Evolutionary conservation across 1,139 yeast species (phyloP).

Genomic region (Kluyveromyces sp.): DNA sequence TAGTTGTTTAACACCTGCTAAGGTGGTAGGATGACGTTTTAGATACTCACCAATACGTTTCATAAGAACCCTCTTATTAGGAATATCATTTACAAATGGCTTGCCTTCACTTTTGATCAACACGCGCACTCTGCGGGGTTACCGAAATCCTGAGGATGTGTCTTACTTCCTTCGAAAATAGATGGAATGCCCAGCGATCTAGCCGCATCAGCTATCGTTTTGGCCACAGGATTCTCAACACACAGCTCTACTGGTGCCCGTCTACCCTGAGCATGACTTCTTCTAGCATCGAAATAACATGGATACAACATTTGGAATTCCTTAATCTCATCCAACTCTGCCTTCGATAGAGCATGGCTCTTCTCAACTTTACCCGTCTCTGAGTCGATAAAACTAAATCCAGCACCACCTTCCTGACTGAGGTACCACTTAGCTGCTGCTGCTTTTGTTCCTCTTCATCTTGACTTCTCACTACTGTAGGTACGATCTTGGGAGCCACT

Average conservation of each 20-base stretch:
- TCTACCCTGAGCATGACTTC: slow-evolving; percentile 78
- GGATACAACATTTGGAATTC: slow-evolving; percentile 76
- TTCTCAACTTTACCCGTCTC: slow-evolving; percentile 20
- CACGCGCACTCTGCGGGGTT: slow-evolving; percentile 87
- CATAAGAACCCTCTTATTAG: slow-evolving; percentile 63
- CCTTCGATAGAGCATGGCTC: slow-evolving; percentile 25
- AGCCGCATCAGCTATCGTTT: slow-evolving; percentile 64
- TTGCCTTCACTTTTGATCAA: slow-evolving; percentile 47
- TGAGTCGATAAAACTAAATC: slow-evolving; percentile 22
- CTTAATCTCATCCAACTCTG: slow-evolving; percentile 46
- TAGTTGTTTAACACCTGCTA: slow-evolving; percentile 50
- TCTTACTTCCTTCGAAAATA: slow-evolving; percentile 67
- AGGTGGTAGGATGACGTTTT: slow-evolving; percentile 61
- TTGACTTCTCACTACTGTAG: slow-evolving; percentile 56
- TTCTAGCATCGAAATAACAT: slow-evolving; percentile 76
- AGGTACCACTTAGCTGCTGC: slow-evolving; percentile 5
- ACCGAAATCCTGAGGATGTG: slow-evolving; percentile 96
- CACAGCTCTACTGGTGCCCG: slow-evolving; percentile 61
- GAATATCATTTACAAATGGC: slow-evolving; percentile 26
- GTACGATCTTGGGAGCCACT: slow-evolving; percentile 59
- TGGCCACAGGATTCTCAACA: slow-evolving; percentile 82
- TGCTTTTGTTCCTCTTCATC: slow-evolving; percentile 34
- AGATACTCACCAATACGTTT: slow-evolving; percentile 56
- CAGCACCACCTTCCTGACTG: slow-evolving; percentile 4
- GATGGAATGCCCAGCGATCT: slow-evolving; percentile 31